phyloP scores from a whole-genome alignment of 2,329 filamentous ascomycete species.

The Anisogramma anomala region DNA sequence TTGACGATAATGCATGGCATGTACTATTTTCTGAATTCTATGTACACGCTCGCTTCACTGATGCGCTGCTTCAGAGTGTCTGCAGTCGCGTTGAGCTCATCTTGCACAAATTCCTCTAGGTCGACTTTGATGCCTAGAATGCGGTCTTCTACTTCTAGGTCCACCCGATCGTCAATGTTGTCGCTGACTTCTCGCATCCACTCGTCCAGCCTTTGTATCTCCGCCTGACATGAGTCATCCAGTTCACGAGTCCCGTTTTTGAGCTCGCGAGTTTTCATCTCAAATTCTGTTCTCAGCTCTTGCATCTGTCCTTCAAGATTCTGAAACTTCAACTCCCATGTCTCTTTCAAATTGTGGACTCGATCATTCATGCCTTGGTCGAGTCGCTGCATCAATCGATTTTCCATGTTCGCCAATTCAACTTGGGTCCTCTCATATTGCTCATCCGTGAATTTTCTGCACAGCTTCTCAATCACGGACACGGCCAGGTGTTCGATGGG shows the following conservation, averaged over 20 bases:
- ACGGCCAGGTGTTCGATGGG: neutral
- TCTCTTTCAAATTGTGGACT: neutral
- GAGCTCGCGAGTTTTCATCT: neutral
- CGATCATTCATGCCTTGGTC: neutral
- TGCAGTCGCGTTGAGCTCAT: conserved; percentile 2
- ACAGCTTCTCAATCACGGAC: conserved; percentile 1
- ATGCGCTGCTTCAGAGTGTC: conserved; percentile 2
- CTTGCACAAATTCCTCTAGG: conserved; percentile 4
- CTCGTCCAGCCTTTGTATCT: neutral
- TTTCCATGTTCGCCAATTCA: neutral
- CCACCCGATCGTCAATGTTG: neutral
- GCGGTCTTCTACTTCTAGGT: conserved; percentile 1
- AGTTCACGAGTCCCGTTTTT: neutral
- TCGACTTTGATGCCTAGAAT: neutral
- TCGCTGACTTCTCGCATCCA: conserved; percentile 2
- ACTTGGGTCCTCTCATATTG: neutral
- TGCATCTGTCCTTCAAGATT: neutral
- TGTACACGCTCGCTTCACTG: conserved; percentile 1
- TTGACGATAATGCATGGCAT: no score
- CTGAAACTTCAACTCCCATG: neutral
- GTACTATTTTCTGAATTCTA: conserved; percentile 1
- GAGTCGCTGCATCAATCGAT: neutral
- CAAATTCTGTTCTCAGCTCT: neutral
- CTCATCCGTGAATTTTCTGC: conserved; percentile 2
- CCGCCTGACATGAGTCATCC: neutral